A percentile compares a stretch with the other conserved stretches of the same genome.
phyloP scores from a whole-genome alignment of 495 filamentous ascomycete species.

The Hypomontagnella monticulosa region DNA sequence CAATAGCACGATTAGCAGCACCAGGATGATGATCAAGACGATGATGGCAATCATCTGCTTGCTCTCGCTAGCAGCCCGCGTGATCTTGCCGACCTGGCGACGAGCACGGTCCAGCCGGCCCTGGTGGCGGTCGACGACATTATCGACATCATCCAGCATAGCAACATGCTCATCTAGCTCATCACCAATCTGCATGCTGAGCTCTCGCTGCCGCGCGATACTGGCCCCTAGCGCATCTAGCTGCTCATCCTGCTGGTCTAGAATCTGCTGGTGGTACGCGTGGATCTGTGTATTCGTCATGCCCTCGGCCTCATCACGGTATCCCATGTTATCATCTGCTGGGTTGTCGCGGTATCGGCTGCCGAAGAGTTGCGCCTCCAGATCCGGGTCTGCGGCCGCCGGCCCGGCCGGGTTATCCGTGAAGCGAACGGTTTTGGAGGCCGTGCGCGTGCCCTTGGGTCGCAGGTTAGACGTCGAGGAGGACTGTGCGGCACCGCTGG shows the following conservation, averaged over 20 bases:
- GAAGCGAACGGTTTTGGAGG: conserved; percentile 89
- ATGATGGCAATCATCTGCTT: conserved; percentile 82
- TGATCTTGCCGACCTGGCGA: conserved; percentile 73
- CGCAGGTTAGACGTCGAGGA: conserved; percentile 49
- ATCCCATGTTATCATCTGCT: conserved; percentile 59
- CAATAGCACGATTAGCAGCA: conserved; percentile 79
- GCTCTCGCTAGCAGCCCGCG: conserved; percentile 78
- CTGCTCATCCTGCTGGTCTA: conserved; percentile 90
- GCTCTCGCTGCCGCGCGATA: conserved; percentile 90
- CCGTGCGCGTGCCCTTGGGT: conserved; percentile 37
- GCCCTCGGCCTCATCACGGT: conserved; percentile 53
- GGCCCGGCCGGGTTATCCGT: conserved; percentile 65
- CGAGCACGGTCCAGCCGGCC: conserved; percentile 76
- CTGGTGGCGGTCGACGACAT: conserved; percentile 82
- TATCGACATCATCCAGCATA: conserved; percentile 89
- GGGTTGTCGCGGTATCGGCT: conserved; percentile 66
- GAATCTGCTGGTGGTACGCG: conserved; percentile 78
- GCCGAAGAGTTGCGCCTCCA: conserved; percentile 70
- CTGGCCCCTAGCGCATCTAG: conserved; percentile 85
- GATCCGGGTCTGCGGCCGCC: conserved; percentile 54
- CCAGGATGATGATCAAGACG: conserved; percentile 77
- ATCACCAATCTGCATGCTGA: conserved; percentile 95
- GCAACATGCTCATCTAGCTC: conserved; percentile 91
- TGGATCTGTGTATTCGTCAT: conserved; percentile 89
- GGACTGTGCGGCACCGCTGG: conserved; percentile 59